These are phyloP conservation scores for Lasiosphaeriaceae sp. DNA, from an alignment of 495 filamentous ascomycete genomes.

Conservation along the genomic window DNA sequence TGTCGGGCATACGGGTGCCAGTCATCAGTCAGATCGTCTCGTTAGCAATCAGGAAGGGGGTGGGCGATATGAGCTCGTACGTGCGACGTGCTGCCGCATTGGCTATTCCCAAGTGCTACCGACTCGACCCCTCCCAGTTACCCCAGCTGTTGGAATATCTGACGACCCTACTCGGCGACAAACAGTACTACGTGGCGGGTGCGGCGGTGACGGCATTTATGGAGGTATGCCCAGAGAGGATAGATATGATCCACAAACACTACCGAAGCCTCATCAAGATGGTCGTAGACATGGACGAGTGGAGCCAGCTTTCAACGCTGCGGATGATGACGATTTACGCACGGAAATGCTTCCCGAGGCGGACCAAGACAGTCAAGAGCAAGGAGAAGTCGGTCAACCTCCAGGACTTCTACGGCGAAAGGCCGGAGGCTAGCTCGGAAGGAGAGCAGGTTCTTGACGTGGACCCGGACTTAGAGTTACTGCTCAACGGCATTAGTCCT, in stretches of 20 bases:
- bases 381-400: slow-evolving; percentile 37
- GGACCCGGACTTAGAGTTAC: slow-evolving; percentile 79
- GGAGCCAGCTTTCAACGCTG: slow-evolving; percentile 83
- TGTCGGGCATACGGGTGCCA: slow-evolving; percentile 93
- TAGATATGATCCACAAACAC: slow-evolving; percentile 85
- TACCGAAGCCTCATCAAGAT: slow-evolving; percentile 82
- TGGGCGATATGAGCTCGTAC: slow-evolving; percentile 88
- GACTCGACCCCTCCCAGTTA: slow-evolving; percentile 80
- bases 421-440: slow-evolving; percentile 40
- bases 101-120: slow-evolving; percentile 96
- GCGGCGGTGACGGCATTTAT: slow-evolving; percentile 86
- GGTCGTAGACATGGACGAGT: slow-evolving; percentile 98
- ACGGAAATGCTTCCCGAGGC: slow-evolving; percentile 80
- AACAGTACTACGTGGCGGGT: slow-evolving; percentile 90
- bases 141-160: slow-evolving; percentile 82
- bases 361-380: slow-evolving; percentile 50
- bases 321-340: slow-evolving; percentile 79
- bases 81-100: slow-evolving; percentile 90
- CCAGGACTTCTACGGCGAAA: slow-evolving; percentile 73
- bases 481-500: slow-evolving; percentile 74
- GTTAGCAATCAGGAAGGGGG: slow-evolving; percentile 86
- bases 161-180: slow-evolving; percentile 72
- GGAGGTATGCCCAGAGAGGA: slow-evolving; percentile 79
- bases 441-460: slow-evolving; percentile 57
- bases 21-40: slow-evolving; percentile 99